Base-by-base conservation (phyloP, 371 early-diverging fungal species). In the Mortierella sp. region DNA sequence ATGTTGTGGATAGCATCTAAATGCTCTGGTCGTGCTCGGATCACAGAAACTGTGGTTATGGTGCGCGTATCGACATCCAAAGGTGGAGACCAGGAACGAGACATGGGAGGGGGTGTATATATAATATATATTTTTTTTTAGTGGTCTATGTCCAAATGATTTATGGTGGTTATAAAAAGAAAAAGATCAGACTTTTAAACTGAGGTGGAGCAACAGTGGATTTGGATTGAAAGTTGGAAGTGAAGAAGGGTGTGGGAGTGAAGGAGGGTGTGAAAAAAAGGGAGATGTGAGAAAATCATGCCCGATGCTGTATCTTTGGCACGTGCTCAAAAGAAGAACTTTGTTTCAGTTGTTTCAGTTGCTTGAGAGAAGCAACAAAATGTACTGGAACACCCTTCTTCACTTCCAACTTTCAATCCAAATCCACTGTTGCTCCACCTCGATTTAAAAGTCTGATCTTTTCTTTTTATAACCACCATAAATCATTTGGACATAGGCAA, bases 61-160 rank as follows among this genome's bases (percentile, higher is more conserved):
- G 80, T 79, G 8, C 71, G 66, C 0, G 70, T 77, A 55, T 67
- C 31, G 28, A 63, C 54, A 22, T 77, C 72, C 35, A 77, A 43
- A 15, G 78, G 78, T 1, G 78, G 78, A 34, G 78, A 77, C 78
- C 78, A 77, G 12, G 72, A 31, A 17, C 65, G 63, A 49, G 62
- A 56, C 65, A 65, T 64, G 28, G 7, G 37, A 37, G 10, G 37
- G 37, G 37, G 37, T 7, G 37, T 7, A 37, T 7, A 37, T 43
- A 43, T n/a, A n/a, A n/a, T n/a, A 15, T 43, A 23, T 35, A 6
- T 56, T 56, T 56, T 56, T 51, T 51, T 61, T 61, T 61, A 9
- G 26, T 23, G 7, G 47, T 45, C 22, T 23, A 26, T 58, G 43
- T 31, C 17, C 40, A 19, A 15, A 53, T 47, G 60, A n/a, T n/a